Evolutionary conservation across 2,329 filamentous ascomycete species (phyloP).

Genomic region (Cladosporium cucumerinum): DNA sequence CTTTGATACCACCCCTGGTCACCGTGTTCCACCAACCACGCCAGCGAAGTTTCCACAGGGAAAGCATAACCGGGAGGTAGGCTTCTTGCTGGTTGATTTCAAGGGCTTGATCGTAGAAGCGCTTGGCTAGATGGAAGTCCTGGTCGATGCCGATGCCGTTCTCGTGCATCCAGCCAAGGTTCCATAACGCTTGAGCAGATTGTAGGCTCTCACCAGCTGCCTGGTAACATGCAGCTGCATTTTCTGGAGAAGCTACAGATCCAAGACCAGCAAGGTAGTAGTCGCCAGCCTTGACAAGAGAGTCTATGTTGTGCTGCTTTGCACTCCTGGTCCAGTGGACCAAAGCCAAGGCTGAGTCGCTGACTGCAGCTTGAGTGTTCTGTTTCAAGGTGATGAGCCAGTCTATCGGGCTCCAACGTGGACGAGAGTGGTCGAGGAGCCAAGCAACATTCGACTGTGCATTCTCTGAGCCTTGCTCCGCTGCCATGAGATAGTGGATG

Average conservation of each 20-base stretch:
- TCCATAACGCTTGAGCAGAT: slow-evolving; percentile 93
- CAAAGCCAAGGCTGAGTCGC: slow-evolving; percentile 65
- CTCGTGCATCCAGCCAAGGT: slow-evolving; percentile 99
- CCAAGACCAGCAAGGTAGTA: slow-evolving; percentile 88
- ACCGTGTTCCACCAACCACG: slow-evolving; percentile 93
- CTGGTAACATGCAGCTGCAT: slow-evolving; percentile 89
- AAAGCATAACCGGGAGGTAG: slow-evolving; percentile 87
- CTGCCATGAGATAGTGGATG: slow-evolving; percentile 78
- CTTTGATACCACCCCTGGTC: slow-evolving; percentile 85
- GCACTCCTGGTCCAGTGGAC: slow-evolving; percentile 95
- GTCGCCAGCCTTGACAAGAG: slow-evolving; percentile 96
- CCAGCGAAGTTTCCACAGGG: slow-evolving; percentile 76
- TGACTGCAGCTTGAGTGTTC: slow-evolving; percentile 23
- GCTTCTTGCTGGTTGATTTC: slow-evolving; percentile 83
- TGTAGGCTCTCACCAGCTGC: slow-evolving; percentile 87
- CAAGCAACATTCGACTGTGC: slow-evolving; percentile 89
- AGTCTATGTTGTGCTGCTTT: slow-evolving; percentile 88
- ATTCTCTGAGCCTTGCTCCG: slow-evolving; percentile 86
- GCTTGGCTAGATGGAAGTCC: slow-evolving; percentile 94
- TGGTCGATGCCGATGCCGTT: slow-evolving; percentile 90
- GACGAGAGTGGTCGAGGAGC: slow-evolving; percentile 66
- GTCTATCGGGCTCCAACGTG: slow-evolving; percentile 40
- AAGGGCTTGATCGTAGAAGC: slow-evolving; percentile 89
- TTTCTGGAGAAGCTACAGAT: slow-evolving; percentile 61
- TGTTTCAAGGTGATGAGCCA: slow-evolving; percentile 55